These are phyloP conservation scores for Quercus lobata DNA, from an alignment of 331 rosid genomes.

Conservation along the genomic window DNA sequence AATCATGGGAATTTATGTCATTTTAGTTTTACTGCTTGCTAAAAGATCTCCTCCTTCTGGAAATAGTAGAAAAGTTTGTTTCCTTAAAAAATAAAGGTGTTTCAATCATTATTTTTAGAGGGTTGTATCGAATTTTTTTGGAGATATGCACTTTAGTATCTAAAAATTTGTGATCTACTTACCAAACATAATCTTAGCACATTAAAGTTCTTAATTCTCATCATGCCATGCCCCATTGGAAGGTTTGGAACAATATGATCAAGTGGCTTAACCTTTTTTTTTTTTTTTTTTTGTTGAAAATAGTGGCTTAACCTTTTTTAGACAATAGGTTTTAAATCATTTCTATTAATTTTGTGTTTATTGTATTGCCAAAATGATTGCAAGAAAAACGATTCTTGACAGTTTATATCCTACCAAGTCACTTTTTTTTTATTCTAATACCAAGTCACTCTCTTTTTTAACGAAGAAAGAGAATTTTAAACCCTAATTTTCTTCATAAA, in stretches of 20 bases:
- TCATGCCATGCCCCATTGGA: neutral
- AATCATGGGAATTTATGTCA: neutral
- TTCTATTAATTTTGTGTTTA: too few species aligned
- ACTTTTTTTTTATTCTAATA: too few species aligned
- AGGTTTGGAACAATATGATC: neutral
- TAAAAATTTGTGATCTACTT: too few species aligned
- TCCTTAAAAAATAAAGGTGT: neutral
- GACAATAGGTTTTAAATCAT: neutral
- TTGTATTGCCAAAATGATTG: too few species aligned
- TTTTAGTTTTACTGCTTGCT: neutral
- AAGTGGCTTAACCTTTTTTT: neutral
- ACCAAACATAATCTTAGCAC: neutral
- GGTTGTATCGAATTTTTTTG: neutral
- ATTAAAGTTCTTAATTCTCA: neutral
- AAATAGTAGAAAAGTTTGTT: neutral
- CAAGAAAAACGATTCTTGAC: too few species aligned
- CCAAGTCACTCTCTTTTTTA: too few species aligned
- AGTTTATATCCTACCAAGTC: too few species aligned
- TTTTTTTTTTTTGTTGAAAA: neutral
- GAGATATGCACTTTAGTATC: too few species aligned
- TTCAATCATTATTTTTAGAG: neutral
- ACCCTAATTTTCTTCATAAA: too few species aligned
- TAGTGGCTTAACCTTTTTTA: neutral
- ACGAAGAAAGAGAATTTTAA: too few species aligned
- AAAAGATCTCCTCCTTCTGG: neutral